Conservation (phyloP, 2,329 filamentous ascomycete genomes). For the Hysterium pulicare region DNA sequence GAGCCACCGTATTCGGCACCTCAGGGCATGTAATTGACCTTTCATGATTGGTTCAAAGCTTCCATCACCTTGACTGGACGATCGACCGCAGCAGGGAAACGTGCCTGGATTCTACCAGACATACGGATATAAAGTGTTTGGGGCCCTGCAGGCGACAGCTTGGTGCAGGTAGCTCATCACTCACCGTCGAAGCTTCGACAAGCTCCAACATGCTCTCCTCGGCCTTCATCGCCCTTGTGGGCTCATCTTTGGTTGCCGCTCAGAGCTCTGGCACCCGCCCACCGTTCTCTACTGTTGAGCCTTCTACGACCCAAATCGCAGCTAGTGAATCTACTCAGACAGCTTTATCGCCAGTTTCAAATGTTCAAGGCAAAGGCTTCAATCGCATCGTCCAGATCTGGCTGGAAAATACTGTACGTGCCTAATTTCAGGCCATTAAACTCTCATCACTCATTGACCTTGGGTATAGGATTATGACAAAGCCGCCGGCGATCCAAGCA, state of each 20-base stretch:
- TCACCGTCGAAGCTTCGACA: too few relatives aligned
- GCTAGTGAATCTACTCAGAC: neutral
- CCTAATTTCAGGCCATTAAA: too few relatives aligned
- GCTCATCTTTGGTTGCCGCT: neutral
- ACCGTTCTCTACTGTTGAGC: neutral
- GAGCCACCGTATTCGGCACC: too few relatives aligned
- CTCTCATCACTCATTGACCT: neutral
- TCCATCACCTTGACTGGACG: too few relatives aligned
- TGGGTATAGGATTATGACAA: neutral
- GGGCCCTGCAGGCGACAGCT: too few relatives aligned
- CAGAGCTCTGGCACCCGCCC: neutral
- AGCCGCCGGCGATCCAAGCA: conserved; percentile 1
- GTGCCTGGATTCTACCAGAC: too few relatives aligned
- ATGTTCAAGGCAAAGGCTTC: conserved; percentile 1
- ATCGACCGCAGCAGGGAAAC: too few relatives aligned
- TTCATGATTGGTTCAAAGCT: too few relatives aligned
- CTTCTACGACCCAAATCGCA: neutral
- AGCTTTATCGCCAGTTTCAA: conserved; percentile 1
- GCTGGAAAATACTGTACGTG: conserved; percentile 2
- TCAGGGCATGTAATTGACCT: too few relatives aligned
- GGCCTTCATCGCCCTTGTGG: neutral
- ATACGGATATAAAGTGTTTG: too few relatives aligned
- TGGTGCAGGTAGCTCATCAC: too few relatives aligned
- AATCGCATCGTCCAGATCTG: conserved; percentile 4
- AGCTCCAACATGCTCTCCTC: neutral